Evolutionary conservation across 805 yeast genomes (phyloP), one percentile per base, ranked within the genome.

Genomic region (Blastobotrys parvus): DNA sequence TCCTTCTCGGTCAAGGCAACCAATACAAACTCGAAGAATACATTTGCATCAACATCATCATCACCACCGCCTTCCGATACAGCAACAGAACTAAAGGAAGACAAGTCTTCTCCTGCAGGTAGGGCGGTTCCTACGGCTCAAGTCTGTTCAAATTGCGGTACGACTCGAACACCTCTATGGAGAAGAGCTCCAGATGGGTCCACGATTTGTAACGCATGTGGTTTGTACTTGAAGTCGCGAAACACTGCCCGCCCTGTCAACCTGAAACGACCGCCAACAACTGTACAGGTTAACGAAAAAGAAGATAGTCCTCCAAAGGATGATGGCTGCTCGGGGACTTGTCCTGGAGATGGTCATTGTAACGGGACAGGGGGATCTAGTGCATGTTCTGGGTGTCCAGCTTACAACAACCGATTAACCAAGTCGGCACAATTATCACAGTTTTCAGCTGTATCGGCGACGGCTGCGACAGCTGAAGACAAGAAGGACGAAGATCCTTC

Each of bases 191-290:
- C 94, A 0, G 82, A 82, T 46, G 97, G 96, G 1, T 82, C 87
- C 57, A 90, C 94, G 0, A 69, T 90, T 44, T 90, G 98, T 67
- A 90, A 90, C 61, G 98, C 98, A 0, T 90, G 98, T 67, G 98
- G 98, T 0, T 69, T 90, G 44, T 90, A 78, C 52, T 66, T 72
- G 31, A 70, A 78, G 43, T 77, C 72, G n/a, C 53, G 83, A 47
- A 70, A 78, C 51, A 67, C 78, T 17, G 75, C 77, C 48, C 64
- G 90, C 33, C 90, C 90, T 0, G 77, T 77, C 11, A 72, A 78
- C 52, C 64, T 80, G 53, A 78, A 78, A 53, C 21, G 23, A 38
- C 16, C 21, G 15, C 21, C 30, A 4, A 21, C 17, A 13, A 25
- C 10, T 3, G 30, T 23, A 3, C 16, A n/a, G 18, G 22, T 7